Evolutionary conservation across 176 grass and related monocot genomes (phyloP).

Genomic region (Musa troglodytarum): DNA sequence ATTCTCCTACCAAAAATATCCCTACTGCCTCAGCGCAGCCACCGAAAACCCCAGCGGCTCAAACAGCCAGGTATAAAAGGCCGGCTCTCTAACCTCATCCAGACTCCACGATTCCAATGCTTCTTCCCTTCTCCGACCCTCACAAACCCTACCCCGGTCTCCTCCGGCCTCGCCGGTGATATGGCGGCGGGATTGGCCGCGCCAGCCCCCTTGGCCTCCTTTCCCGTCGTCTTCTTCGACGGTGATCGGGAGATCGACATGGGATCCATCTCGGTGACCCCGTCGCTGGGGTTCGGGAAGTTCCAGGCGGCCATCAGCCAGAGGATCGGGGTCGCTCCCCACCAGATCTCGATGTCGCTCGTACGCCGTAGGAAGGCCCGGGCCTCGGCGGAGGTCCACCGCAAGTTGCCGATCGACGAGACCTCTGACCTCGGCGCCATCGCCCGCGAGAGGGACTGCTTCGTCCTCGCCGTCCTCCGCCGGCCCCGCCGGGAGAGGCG

Average conservation of each 20-base stretch:
- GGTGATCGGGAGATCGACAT: conserved; percentile 52
- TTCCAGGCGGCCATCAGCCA: conserved; percentile 45
- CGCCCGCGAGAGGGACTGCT: conserved; percentile 50
- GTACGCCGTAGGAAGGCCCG: conserved; percentile 17
- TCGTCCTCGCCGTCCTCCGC: conserved; percentile 45
- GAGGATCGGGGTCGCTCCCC: conserved; percentile 39
- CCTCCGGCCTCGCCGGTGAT: background rate
- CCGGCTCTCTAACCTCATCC: background rate
- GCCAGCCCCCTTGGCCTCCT: background rate
- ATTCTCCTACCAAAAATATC: too few species aligned
- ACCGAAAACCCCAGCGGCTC: background rate
- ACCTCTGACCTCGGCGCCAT: conserved; percentile 46
- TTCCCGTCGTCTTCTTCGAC: conserved; percentile 60
- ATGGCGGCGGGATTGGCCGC: conserved; percentile 20
- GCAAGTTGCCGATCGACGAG: conserved; percentile 44
- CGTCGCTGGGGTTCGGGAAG: conserved; percentile 27
- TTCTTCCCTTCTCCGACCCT: background rate
- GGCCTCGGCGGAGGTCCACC: conserved; percentile 6
- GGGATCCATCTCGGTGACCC: conserved; percentile 43
- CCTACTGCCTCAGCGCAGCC: too few species aligned
- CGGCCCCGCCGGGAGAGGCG: conserved; percentile 41
- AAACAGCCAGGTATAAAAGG: conserved; percentile 10
- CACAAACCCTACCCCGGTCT: background rate
- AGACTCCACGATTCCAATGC: background rate
- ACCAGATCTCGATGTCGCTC: conserved; percentile 53